These are phyloP conservation scores for Aspergillus intermedius DNA, from an alignment of 2,329 filamentous ascomycete species.

Conservation along the genomic window DNA sequence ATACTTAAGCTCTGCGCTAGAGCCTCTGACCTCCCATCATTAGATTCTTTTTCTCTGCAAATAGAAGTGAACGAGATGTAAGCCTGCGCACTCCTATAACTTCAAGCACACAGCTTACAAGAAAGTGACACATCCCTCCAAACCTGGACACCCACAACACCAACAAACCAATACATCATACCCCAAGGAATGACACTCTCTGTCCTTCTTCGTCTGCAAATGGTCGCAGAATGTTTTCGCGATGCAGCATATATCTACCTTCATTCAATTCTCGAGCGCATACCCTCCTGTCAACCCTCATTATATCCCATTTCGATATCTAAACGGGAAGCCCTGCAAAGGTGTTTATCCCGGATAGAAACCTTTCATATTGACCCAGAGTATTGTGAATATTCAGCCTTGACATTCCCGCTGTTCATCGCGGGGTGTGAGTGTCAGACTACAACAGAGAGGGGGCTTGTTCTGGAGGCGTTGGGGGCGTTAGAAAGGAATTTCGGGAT, in stretches of 20 bases:
- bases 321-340: conserved; percentile 22
- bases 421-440: conserved; percentile 26
- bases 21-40: conserved; percentile 25
- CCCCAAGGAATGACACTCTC: conserved; percentile 23
- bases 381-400: conserved; percentile 31
- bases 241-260: conserved; percentile 32
- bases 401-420: conserved; percentile 34
- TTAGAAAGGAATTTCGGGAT: conserved; percentile 31
- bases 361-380: conserved; percentile 21
- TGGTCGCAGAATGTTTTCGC: conserved; percentile 33
- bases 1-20: conserved; percentile 28
- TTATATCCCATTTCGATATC: conserved; percentile 14
- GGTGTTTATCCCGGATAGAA: conserved; percentile 21
- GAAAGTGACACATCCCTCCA: conserved; percentile 27
- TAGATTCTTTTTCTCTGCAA: conserved; percentile 19
- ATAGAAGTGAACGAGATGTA: conserved; percentile 25
- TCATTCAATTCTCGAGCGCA: conserved; percentile 26
- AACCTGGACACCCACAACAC: conserved; percentile 23
- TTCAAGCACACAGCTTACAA: background rate
- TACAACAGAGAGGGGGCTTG: conserved; percentile 15
- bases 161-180: conserved; percentile 20
- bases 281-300: background rate
- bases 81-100: too few relatives aligned
- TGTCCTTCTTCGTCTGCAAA: conserved; percentile 24
- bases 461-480: conserved; percentile 20